Percentiles rank a stretch among this genome's conserved stretches.
phyloP scores from a whole-genome alignment of 2,329 filamentous ascomycete genomes.

The Aspergillus pseudonomiae region DNA sequence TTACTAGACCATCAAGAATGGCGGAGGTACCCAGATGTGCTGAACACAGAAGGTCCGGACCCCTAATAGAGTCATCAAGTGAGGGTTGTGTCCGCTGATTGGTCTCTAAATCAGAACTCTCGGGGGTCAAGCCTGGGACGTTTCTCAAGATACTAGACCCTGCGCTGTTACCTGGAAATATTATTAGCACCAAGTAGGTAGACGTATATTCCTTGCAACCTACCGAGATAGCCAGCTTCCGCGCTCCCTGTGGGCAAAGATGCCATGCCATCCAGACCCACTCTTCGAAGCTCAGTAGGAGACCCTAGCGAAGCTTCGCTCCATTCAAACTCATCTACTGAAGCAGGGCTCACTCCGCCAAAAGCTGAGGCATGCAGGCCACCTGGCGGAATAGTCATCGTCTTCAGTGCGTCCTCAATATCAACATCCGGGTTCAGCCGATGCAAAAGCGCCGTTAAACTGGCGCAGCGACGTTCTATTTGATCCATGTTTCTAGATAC shows the following conservation, averaged over 20 bases:
- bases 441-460: slow-evolving; percentile 10
- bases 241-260: slow-evolving; percentile 12
- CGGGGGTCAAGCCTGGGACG: no score
- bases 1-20: slow-evolving; percentile 22
- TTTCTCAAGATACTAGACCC: no score
- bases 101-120: no score
- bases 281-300: not conserved
- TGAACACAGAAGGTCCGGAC: not conserved
- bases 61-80: no score
- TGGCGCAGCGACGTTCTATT: slow-evolving; percentile 15
- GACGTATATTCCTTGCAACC: not conserved
- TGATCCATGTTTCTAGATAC: slow-evolving; percentile 20
- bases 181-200: no score
- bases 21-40: slow-evolving; percentile 10
- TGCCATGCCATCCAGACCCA: slow-evolving; percentile 20
- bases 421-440: slow-evolving; percentile 19
- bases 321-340: slow-evolving; percentile 16
- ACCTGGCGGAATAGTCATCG: no score
- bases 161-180: no score
- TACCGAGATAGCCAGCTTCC: slow-evolving; percentile 22
- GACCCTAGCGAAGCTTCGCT: slow-evolving; percentile 15
- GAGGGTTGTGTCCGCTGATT: no score
- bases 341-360: not conserved
- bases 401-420: not conserved
- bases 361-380: no score